Percentiles rank a stretch among this genome's conserved stretches.
Conservation (phyloP, 257 asterid species). For the Jaltomata sinuosa region DNA sequence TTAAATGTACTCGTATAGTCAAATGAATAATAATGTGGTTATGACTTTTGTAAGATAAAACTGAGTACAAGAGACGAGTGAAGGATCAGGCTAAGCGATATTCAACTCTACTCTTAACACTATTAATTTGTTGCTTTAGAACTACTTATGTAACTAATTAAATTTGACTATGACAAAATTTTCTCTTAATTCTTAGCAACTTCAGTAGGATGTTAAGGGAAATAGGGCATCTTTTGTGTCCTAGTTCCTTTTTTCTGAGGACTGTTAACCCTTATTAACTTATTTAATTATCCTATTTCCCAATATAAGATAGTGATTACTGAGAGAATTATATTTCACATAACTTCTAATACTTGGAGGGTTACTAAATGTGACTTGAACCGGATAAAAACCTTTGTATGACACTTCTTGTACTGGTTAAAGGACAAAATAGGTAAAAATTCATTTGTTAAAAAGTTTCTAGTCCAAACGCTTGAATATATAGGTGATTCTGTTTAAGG, state of each 20-base stretch:
- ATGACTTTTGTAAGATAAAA: slow-evolving; percentile 15
- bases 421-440: no score
- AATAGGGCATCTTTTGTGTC: not conserved
- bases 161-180: not conserved
- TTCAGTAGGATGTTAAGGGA: not conserved
- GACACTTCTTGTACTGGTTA: no score
- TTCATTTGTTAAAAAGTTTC: no score
- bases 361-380: not conserved
- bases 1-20: no score
- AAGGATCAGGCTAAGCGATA: slow-evolving; percentile 25
- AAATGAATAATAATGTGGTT: not conserved
- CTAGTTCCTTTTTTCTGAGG: no score
- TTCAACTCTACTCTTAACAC: slow-evolving; percentile 9
- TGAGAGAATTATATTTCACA: not conserved
- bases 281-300: not conserved
- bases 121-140: not conserved
- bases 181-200: not conserved
- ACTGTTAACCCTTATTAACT: not conserved
- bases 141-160: not conserved
- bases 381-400: no score
- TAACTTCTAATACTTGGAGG: not conserved
- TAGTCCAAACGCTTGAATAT: no score
- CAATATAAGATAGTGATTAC: not conserved
- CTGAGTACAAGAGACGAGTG: slow-evolving; percentile 29
- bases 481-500: no score